These are phyloP conservation scores for Tardiomyces blankii DNA, from an alignment of 1,139 yeast genomes.

Conservation along the genomic window DNA sequence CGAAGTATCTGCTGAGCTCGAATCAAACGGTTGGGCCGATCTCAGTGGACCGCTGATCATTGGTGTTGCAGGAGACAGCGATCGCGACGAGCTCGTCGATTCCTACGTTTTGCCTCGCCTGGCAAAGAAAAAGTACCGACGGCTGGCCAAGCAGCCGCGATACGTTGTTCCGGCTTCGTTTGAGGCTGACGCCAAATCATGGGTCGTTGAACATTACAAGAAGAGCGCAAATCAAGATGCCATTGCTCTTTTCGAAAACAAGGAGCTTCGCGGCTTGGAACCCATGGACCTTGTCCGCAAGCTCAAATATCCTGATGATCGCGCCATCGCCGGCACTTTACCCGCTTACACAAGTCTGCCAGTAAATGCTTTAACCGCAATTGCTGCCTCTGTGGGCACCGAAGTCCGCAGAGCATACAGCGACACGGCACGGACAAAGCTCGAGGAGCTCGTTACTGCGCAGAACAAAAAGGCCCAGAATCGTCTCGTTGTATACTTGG, in stretches of 20 bases:
- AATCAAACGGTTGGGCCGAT: conserved; percentile 11
- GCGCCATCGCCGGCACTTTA: not conserved
- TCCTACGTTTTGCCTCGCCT: not conserved
- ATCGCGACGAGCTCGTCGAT: not conserved
- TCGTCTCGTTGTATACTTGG: conserved; percentile 5
- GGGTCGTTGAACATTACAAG: not conserved
- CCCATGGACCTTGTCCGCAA: not conserved
- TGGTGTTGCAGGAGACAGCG: not conserved
- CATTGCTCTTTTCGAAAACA: not conserved
- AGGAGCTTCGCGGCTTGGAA: not conserved
- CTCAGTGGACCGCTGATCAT: conserved; percentile 7
- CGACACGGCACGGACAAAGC: not conserved
- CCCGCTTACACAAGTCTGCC: not conserved
- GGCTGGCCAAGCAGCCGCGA: not conserved
- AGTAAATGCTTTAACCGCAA: not conserved
- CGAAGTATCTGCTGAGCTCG: conserved; percentile 5
- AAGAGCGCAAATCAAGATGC: not conserved
- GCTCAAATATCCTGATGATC: not conserved
- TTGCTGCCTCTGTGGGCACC: not conserved
- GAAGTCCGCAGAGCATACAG: not conserved
- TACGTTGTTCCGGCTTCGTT: not conserved
- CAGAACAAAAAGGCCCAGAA: not conserved
- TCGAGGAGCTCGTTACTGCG: conserved; percentile 1
- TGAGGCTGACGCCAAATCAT: not conserved
- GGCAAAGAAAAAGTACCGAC: not conserved